Conservation (phyloP, 2,329 filamentous ascomycete genomes). For the Penicillium aurantiogriseum region DNA sequence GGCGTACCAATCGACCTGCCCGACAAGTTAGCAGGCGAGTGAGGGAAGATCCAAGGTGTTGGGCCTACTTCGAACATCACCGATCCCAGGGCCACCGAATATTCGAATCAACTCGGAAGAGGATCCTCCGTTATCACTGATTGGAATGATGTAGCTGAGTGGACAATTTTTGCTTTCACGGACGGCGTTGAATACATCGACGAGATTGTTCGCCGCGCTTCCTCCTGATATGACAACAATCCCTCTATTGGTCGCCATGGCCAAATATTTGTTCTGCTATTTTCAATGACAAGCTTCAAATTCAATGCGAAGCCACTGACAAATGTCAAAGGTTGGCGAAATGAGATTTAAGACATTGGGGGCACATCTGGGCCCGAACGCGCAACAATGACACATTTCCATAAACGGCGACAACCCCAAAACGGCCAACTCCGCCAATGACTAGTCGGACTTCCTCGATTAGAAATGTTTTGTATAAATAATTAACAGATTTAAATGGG, state of each 20-base stretch:
- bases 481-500: neutral
- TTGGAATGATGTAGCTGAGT: constrained; percentile 85
- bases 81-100: constrained; percentile 86
- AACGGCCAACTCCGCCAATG: neutral
- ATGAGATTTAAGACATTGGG: neutral
- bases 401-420: neutral
- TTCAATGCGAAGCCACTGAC: neutral
- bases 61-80: constrained; percentile 68
- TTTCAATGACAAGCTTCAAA: neutral
- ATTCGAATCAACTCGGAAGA: constrained; percentile 92
- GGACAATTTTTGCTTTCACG: constrained; percentile 64
- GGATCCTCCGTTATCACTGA: constrained; percentile 92
- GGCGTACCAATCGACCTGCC: constrained; percentile 77
- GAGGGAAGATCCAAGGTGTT: neutral
- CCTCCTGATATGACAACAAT: constrained; percentile 89
- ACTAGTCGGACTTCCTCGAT: no score
- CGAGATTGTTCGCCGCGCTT: constrained; percentile 89
- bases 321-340: neutral
- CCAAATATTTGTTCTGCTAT: neutral
- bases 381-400: constrained; percentile 9
- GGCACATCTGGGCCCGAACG: constrained; percentile 2
- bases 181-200: constrained; percentile 77
- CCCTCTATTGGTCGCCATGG: constrained; percentile 43
- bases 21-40: constrained; percentile 9
- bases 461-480: no score